Evolutionary conservation across 345 rosid species (phyloP).

Genomic region (Lepidium aucheri): DNA sequence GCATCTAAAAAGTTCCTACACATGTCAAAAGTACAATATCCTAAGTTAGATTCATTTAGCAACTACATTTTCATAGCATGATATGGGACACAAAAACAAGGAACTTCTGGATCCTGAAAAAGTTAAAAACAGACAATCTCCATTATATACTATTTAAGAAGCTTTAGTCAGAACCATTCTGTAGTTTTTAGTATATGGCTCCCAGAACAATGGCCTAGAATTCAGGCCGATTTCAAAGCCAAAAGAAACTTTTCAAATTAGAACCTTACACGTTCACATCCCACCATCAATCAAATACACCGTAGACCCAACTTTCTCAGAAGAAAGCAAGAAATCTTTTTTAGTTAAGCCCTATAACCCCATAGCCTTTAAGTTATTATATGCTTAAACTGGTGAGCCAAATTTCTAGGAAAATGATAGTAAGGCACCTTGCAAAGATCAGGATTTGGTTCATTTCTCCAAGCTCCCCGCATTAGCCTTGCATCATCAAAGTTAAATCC

Average conservation of each 20-base stretch:
- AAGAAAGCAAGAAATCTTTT: neutral
- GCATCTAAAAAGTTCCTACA: slow-evolving; percentile 97
- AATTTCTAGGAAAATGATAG: slow-evolving; percentile 1
- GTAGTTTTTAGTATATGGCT: slow-evolving; percentile 1
- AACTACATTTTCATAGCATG: neutral
- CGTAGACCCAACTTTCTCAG: neutral
- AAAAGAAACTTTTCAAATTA: neutral
- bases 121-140: neutral
- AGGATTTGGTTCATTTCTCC: slow-evolving; percentile 95
- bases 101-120: neutral
- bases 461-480: slow-evolving; percentile 90
- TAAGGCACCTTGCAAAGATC: slow-evolving; percentile 80
- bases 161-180: neutral
- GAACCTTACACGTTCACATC: slow-evolving; percentile 1
- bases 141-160: neutral
- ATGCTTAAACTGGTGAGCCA: neutral
- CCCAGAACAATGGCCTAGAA: neutral
- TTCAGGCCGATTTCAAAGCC: neutral
- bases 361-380: neutral
- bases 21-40: slow-evolving; percentile 1
- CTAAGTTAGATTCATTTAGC: neutral
- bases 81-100: slow-evolving; percentile 1
- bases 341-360: slow-evolving; percentile 2
- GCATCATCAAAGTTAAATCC: slow-evolving; percentile 97
- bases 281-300: neutral